phyloP scores from a whole-genome alignment of 495 filamentous ascomycete genomes.

The Pyrenula aspistea region DNA sequence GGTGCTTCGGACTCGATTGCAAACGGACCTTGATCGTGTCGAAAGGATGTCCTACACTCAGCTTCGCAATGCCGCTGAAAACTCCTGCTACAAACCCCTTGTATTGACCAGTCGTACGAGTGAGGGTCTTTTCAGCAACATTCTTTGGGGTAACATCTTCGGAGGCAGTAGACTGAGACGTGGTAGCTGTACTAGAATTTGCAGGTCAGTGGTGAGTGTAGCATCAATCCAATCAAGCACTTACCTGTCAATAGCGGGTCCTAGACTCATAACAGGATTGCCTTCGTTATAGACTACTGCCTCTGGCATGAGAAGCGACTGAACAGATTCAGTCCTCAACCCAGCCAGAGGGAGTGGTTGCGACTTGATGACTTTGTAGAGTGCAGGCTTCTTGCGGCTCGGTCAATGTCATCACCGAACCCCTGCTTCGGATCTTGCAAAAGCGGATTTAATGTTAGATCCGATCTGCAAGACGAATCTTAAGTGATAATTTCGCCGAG shows the following conservation, averaged over 20 bases:
- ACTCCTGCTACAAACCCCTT: conserved; percentile 91
- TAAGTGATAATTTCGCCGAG: too few relatives aligned
- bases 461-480: neutral
- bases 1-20: conserved; percentile 66
- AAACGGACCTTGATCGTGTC: conserved; percentile 94
- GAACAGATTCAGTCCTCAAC: neutral
- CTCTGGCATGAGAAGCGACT: neutral
- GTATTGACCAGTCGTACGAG: conserved; percentile 37
- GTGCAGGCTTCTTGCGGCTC: neutral
- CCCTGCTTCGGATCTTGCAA: neutral
- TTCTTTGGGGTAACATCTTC: neutral
- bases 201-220: too few relatives aligned
- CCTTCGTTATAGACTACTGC: neutral
- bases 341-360: neutral
- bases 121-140: neutral
- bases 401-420: neutral
- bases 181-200: neutral
- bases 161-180: neutral
- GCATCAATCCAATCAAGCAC: too few relatives aligned
- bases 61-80: conserved; percentile 85
- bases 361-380: neutral
- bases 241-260: too few relatives aligned
- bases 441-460: neutral
- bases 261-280: too few relatives aligned
- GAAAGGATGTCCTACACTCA: conserved; percentile 73